Conservation (phyloP, 1,284 basidiomycete genomes). For the Tilletia horrida region DNA sequence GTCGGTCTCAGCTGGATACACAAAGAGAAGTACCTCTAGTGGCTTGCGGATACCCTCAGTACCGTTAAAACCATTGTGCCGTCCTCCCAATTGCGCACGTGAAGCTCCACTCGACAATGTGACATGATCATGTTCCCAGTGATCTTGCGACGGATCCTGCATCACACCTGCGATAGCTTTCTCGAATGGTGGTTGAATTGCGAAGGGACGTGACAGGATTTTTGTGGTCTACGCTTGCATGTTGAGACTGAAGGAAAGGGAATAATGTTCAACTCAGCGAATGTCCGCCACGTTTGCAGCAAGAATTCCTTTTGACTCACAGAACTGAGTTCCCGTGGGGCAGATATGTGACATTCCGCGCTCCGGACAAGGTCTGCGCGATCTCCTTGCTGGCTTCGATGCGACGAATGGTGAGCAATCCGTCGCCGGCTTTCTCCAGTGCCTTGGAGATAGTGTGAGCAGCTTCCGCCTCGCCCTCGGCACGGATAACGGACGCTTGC, state of each 20-base stretch:
- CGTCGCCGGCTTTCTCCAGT: conserved; percentile 90
- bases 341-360: conserved; percentile 58
- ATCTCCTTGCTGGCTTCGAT: conserved; percentile 99
- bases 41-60: too few species aligned
- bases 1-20: conserved; percentile 50
- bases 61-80: too few species aligned
- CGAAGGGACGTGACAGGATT: not conserved
- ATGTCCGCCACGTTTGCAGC: too few species aligned
- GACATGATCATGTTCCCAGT: too few species aligned
- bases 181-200: too few species aligned
- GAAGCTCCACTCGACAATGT: too few species aligned
- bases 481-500: conserved; percentile 94
- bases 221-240: conserved; percentile 2
- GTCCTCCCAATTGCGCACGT: too few species aligned
- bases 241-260: not conserved
- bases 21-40: conserved; percentile 41
- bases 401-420: conserved; percentile 88
- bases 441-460: conserved; percentile 77
- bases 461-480: conserved; percentile 97
- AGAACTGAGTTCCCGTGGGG: conserved; percentile 56
- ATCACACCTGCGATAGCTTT: too few species aligned
- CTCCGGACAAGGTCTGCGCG: conserved; percentile 58
- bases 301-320: conserved; percentile 21
- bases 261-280: not conserved
- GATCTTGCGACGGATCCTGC: too few species aligned